phyloP scores from a whole-genome alignment of 1,139 yeast species.

The Debaryomyces singareniensis region DNA sequence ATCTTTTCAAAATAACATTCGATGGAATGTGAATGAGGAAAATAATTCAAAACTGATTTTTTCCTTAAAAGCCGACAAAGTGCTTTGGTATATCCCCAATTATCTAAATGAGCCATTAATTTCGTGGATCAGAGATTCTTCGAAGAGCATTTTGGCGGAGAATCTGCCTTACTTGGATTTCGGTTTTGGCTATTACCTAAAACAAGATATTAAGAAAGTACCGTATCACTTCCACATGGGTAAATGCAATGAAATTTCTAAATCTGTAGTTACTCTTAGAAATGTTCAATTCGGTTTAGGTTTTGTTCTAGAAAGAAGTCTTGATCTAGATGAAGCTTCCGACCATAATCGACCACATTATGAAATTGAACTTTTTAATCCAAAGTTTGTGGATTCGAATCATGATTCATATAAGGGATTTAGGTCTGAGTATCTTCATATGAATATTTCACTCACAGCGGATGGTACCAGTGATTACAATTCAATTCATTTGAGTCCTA shows the following conservation, averaged over 20 bases:
- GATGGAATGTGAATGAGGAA: slow-evolving; percentile 34
- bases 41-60: slow-evolving; percentile 35
- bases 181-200: slow-evolving; percentile 48
- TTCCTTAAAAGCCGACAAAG: slow-evolving; percentile 29
- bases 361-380: slow-evolving; percentile 57
- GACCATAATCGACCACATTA: slow-evolving; percentile 64
- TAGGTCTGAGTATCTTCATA: slow-evolving; percentile 36
- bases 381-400: slow-evolving; percentile 43
- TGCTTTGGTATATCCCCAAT: slow-evolving; percentile 52
- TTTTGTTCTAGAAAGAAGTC: slow-evolving; percentile 48
- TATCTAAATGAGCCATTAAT: slow-evolving; percentile 52
- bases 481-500: slow-evolving; percentile 37
- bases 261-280: slow-evolving; percentile 48
- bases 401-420: slow-evolving; percentile 37
- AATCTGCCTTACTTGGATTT: slow-evolving; percentile 38
- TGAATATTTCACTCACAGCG: slow-evolving; percentile 53
- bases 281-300: slow-evolving; percentile 58
- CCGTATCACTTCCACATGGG: slow-evolving; percentile 1
- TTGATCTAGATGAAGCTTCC: slow-evolving; percentile 33
- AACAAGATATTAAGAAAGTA: slow-evolving; percentile 11
- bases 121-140: slow-evolving; percentile 53
- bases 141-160: slow-evolving; percentile 36
- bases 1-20: slow-evolving; percentile 30
- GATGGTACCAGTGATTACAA: slow-evolving; percentile 32
- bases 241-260: slow-evolving; percentile 30